Conservation (phyloP, 352 stramenopile species). For the Bremia lactucae region DNA sequence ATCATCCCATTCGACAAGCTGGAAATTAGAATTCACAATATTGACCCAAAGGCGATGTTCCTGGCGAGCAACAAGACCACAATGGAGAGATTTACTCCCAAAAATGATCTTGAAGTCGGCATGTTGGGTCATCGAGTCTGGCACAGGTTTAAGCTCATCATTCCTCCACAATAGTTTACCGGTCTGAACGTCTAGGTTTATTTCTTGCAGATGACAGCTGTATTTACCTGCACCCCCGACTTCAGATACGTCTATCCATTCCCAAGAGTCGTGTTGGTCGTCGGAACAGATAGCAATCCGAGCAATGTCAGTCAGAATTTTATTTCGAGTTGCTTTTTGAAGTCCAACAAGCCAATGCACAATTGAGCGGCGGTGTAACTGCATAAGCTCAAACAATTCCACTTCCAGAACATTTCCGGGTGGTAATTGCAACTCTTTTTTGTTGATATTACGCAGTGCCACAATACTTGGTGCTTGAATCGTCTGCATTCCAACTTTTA, state of each 20-base stretch:
- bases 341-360: conserved; percentile 54
- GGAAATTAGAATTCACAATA: conserved; percentile 79
- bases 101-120: conserved; percentile 80
- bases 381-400: conserved; percentile 78
- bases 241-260: conserved; percentile 49
- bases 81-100: conserved; percentile 79
- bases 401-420: conserved; percentile 78
- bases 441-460: conserved; percentile 34
- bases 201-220: conserved; percentile 55
- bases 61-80: conserved; percentile 74
- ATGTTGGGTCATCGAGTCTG: conserved; percentile 86
- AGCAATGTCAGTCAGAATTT: conserved; percentile 58
- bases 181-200: conserved; percentile 81
- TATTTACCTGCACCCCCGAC: conserved; percentile 56
- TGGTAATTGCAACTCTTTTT: conserved; percentile 56
- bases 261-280: conserved; percentile 43
- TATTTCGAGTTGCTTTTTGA: conserved; percentile 16
- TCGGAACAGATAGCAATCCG: conserved; percentile 55
- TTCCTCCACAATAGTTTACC: conserved; percentile 87
- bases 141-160: conserved; percentile 84
- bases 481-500: conserved; percentile 84
- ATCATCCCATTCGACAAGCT: conserved; percentile 85
- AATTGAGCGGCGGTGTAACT: conserved; percentile 67
- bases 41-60: conserved; percentile 85
- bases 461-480: conserved; percentile 82